Percentiles rank a stretch among this genome's conserved stretches.
phyloP scores from a whole-genome alignment of 2,329 filamentous ascomycete species.

The Cladophialophora exuberans region DNA sequence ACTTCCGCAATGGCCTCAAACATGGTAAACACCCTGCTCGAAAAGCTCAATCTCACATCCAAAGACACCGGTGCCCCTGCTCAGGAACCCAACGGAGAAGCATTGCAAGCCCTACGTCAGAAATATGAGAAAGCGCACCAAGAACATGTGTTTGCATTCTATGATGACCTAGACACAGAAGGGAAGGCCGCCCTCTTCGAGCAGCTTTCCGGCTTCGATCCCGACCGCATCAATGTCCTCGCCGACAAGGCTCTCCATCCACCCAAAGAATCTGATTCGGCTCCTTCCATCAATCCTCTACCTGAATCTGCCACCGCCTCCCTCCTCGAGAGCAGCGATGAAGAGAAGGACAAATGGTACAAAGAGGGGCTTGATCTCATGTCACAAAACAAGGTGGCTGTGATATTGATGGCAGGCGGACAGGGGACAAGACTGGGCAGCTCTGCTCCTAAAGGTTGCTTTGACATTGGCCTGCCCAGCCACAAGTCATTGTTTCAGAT shows the following conservation, averaged over 20 bases:
- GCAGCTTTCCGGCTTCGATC: conserved; percentile 82
- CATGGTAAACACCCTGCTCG: conserved; percentile 53
- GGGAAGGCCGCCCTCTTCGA: conserved; percentile 80
- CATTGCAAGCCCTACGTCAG: conserved; percentile 68
- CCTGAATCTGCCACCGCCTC: conserved; percentile 85
- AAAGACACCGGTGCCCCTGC: conserved; percentile 40
- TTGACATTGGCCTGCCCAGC: conserved; percentile 90
- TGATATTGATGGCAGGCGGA: conserved; percentile 95
- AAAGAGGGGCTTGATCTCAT: conserved; percentile 68
- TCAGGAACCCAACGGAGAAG: conserved; percentile 62
- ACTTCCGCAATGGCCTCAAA: conserved; percentile 44
- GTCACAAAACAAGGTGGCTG: conserved; percentile 71
- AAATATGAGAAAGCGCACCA: conserved; percentile 77
- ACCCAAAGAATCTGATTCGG: conserved; percentile 58
- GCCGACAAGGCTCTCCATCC: conserved; percentile 81
- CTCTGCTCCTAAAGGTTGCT: conserved; percentile 96
- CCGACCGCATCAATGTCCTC: conserved; percentile 83
- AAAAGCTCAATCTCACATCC: conserved; percentile 48
- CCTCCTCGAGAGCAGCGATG: conserved; percentile 81
- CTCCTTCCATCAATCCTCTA: conserved; percentile 75
- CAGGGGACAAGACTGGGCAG: conserved; percentile 94
- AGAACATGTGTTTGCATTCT: conserved; percentile 84
- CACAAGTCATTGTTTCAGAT: conserved; percentile 96
- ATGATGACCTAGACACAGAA: conserved; percentile 71
- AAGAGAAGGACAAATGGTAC: conserved; percentile 84